phyloP scores from a whole-genome alignment of 352 stramenopile genomes.

The Globisporangium nagaii region DNA sequence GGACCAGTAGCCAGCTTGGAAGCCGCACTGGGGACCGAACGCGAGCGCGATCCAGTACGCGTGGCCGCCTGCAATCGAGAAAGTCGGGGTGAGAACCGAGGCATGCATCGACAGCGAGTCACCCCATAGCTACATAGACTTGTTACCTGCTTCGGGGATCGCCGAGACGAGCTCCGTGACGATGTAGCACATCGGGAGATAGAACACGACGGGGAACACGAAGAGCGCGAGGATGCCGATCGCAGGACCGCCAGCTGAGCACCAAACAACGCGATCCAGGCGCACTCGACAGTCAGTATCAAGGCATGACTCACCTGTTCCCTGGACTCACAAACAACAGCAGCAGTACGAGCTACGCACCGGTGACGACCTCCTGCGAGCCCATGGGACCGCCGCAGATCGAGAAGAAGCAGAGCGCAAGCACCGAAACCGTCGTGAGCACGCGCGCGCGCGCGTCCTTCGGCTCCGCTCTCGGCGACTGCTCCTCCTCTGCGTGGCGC shows the following conservation, averaged over 20 bases:
- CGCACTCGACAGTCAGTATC: too few species aligned
- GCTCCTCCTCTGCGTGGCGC: not conserved
- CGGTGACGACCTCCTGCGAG: slow-evolving; percentile 33
- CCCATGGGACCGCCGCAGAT: slow-evolving; percentile 39
- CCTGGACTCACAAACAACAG: too few species aligned
- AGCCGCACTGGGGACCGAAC: slow-evolving; percentile 61
- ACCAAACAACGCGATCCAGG: not conserved
- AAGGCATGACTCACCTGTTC: too few species aligned
- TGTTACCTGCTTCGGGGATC: slow-evolving; percentile 26
- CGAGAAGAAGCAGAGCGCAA: slow-evolving; percentile 55
- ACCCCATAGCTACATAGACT: too few species aligned
- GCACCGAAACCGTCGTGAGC: slow-evolving; percentile 30
- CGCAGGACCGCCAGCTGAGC: slow-evolving; percentile 29
- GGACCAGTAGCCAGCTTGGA: slow-evolving; percentile 78
- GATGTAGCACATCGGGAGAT: slow-evolving; percentile 38
- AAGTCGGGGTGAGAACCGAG: too few species aligned
- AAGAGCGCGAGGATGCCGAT: slow-evolving; percentile 28
- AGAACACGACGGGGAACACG: slow-evolving; percentile 39
- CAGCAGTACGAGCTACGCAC: slow-evolving; percentile 8
- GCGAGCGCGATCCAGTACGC: slow-evolving; percentile 66
- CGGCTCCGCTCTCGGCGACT: not conserved
- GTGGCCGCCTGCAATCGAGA: slow-evolving; percentile 27
- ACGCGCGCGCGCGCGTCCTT: slow-evolving; percentile 10
- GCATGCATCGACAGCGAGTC: too few species aligned
- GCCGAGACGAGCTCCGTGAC: slow-evolving; percentile 43